phyloP scores from a whole-genome alignment of 139 green algal genomes.

The Zygnema cylindricum region DNA sequence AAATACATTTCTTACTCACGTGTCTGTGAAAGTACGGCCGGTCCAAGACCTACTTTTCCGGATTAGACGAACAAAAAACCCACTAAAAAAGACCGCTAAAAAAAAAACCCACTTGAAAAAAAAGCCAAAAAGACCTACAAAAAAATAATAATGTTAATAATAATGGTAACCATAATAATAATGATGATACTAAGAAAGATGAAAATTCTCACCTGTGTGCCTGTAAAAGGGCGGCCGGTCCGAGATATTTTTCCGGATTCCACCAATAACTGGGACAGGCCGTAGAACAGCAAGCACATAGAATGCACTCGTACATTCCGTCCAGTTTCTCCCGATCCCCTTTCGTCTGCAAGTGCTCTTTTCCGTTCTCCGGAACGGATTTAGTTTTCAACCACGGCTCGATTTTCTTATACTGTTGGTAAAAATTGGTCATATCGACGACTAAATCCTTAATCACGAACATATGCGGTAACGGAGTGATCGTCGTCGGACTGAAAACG shows the following conservation, averaged over 20 bases:
- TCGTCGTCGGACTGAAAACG: too few species aligned
- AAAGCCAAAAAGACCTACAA: not conserved
- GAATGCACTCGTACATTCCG: constrained; percentile 99
- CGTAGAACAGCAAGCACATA: constrained; percentile 98
- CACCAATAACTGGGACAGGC: constrained; percentile 97
- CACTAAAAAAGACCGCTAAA: not conserved
- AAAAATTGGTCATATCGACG: constrained; percentile 99
- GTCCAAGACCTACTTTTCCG: too few species aligned
- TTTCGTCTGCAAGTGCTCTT: constrained; percentile 90
- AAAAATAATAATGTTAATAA: not conserved
- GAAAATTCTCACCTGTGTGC: constrained; percentile 78
- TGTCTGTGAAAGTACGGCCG: too few species aligned
- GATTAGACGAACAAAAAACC: too few species aligned
- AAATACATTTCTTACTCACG: too few species aligned
- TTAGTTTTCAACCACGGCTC: constrained; percentile 94
- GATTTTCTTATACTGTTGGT: constrained; percentile 98
- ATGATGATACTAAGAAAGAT: not conserved
- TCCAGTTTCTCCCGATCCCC: constrained; percentile 92
- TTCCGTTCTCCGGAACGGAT: constrained; percentile 58
- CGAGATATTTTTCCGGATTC: constrained; percentile 98
- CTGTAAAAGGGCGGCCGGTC: constrained; percentile 91
- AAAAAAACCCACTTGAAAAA: not conserved
- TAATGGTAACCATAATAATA: not conserved
- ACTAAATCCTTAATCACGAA: constrained; percentile 97
- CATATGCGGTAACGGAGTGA: constrained; percentile 98